Conservation (phyloP, 2,329 filamentous ascomycete genomes). For the Pseudogymnoascus sp. region DNA sequence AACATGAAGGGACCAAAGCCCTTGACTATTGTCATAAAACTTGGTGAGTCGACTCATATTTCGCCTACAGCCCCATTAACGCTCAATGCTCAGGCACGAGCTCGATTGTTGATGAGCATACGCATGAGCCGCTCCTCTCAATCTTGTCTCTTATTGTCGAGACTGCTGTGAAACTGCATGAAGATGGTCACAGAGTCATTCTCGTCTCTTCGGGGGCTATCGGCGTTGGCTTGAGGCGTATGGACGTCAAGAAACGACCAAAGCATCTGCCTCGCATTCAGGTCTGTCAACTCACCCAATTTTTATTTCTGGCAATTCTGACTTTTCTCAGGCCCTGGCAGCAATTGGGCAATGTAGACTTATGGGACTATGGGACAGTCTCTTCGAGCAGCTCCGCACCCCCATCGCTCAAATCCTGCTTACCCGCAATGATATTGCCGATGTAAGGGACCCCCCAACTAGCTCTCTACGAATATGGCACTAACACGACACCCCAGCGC, state of each 20-base stretch:
- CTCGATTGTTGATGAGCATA: conserved; percentile 96
- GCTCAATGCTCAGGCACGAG: conserved; percentile 65
- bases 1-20: conserved; percentile 46
- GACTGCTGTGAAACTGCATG: conserved; percentile 76
- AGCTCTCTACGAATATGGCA: not conserved
- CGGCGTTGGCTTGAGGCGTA: conserved; percentile 81
- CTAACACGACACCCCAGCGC: conserved; percentile 42
- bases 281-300: conserved; percentile 34
- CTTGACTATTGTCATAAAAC: conserved; percentile 61
- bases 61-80: not conserved
- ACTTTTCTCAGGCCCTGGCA: conserved; percentile 61
- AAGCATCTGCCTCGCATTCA: conserved; percentile 88
- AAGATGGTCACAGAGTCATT: conserved; percentile 89
- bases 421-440: conserved; percentile 91
- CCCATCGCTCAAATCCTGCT: conserved; percentile 91
- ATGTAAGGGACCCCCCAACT: conserved; percentile 47
- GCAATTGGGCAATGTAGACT: conserved; percentile 93
- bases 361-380: conserved; percentile 89
- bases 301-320: conserved; percentile 9
- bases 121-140: conserved; percentile 85
- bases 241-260: conserved; percentile 80
- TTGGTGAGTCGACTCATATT: conserved; percentile 40
- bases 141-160: conserved; percentile 90
- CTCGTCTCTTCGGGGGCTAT: conserved; percentile 97
- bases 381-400: conserved; percentile 81